Evolutionary conservation across 1,284 basidiomycete genomes (phyloP).

Genomic region (Golubevia pallescens): DNA sequence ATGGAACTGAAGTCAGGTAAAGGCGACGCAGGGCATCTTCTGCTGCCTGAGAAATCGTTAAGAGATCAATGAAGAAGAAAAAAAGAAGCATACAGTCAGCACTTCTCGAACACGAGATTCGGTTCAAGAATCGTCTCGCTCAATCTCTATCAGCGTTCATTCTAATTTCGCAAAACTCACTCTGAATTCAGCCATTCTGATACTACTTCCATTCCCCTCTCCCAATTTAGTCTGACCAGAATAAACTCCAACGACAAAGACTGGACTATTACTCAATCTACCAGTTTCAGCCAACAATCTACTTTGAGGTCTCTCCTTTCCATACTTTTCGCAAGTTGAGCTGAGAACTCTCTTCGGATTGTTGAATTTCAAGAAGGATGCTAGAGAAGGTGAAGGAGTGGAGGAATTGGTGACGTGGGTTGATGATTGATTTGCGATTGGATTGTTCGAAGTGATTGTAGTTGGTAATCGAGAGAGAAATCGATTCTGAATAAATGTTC

Average conservation of each 20-base stretch:
- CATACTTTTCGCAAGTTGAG: slow-evolving; percentile 58
- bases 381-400: slow-evolving; percentile 74
- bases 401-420: slow-evolving; percentile 74
- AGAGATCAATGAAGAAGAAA: not conserved
- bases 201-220: slow-evolving; percentile 89
- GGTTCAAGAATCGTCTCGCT: too few relatives aligned
- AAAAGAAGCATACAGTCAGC: not conserved
- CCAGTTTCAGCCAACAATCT: slow-evolving; percentile 91
- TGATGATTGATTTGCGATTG: slow-evolving; percentile 22
- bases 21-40: slow-evolving; percentile 81
- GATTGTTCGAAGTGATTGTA: slow-evolving; percentile 67
- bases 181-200: slow-evolving; percentile 93
- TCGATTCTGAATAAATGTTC: slow-evolving; percentile 33
- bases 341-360: slow-evolving; percentile 65
- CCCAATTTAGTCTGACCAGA: slow-evolving; percentile 84
- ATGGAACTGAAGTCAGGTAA: slow-evolving; percentile 72
- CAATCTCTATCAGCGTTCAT: too few relatives aligned
- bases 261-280: slow-evolving; percentile 81
- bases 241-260: slow-evolving; percentile 91
- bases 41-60: slow-evolving; percentile 71
- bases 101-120: too few relatives aligned
- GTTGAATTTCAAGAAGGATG: slow-evolving; percentile 81
- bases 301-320: slow-evolving; percentile 39
- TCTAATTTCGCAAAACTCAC: slow-evolving; percentile 54
- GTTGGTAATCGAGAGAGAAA: slow-evolving; percentile 13